Percentiles rank a stretch among this genome's conserved stretches.
Conservation (phyloP, 306 rosid genomes). For the Sindora glabra region DNA sequence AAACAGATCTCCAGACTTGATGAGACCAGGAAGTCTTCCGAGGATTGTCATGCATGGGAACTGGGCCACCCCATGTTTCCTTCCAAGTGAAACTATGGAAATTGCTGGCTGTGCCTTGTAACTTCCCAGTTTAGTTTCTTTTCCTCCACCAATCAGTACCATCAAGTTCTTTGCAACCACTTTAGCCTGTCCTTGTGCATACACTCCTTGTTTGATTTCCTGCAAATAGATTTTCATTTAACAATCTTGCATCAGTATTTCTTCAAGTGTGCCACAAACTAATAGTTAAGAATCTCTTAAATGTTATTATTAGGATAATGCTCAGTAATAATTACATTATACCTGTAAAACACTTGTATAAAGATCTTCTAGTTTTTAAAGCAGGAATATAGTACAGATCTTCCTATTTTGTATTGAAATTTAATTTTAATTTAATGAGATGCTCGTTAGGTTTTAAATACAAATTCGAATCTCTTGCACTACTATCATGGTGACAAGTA, state of each 20-base stretch:
- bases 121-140: slow-evolving; percentile 36
- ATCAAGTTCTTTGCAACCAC: slow-evolving; percentile 70
- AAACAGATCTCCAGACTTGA: slow-evolving; percentile 75
- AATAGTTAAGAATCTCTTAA: background rate
- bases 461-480: too few relatives aligned
- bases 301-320: too few relatives aligned
- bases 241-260: background rate
- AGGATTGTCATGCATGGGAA: slow-evolving; percentile 46
- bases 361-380: too few relatives aligned
- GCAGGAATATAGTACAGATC: too few relatives aligned
- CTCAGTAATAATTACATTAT: too few relatives aligned
- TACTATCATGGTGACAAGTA: too few relatives aligned
- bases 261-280: background rate
- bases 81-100: slow-evolving; percentile 72
- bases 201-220: slow-evolving; percentile 79
- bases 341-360: too few relatives aligned
- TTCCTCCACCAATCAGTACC: slow-evolving; percentile 39
- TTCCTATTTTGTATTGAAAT: too few relatives aligned
- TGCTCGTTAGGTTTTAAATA: too few relatives aligned
- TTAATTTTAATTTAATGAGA: too few relatives aligned
- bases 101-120: slow-evolving; percentile 40
- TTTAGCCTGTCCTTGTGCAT: slow-evolving; percentile 60
- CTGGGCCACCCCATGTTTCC: slow-evolving; percentile 66
- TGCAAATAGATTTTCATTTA: slow-evolving; percentile 13
- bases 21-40: slow-evolving; percentile 58